These are phyloP conservation scores for Podospora conica DNA, from an alignment of 495 filamentous ascomycete species.

Conservation along the genomic window DNA sequence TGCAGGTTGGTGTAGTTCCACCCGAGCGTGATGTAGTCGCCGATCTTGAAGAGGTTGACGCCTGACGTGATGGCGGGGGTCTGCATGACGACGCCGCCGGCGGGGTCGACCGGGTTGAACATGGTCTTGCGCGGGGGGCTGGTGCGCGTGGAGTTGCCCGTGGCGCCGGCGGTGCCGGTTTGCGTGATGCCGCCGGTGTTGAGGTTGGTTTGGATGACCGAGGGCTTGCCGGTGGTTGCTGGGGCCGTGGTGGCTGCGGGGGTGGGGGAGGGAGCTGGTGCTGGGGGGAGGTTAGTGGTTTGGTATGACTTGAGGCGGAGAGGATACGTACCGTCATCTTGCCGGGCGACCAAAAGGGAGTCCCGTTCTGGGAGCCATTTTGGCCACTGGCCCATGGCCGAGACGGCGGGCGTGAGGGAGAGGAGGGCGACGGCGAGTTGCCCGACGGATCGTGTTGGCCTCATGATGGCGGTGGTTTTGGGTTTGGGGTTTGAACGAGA, in stretches of 20 bases:
- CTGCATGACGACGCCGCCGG: conserved; percentile 77
- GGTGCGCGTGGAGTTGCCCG: conserved; percentile 20
- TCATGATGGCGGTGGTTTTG: conserved; percentile 19
- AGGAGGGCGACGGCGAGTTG: conserved; percentile 32
- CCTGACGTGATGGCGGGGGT: conserved; percentile 56
- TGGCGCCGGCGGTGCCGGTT: conserved; percentile 21
- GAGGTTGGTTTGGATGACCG: background rate
- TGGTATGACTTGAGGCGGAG: conserved; percentile 15
- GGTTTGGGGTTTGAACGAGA: background rate
- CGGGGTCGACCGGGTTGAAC: conserved; percentile 54
- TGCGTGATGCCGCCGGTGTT: background rate
- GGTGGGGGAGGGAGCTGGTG: conserved; percentile 14
- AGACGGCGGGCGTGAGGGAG: conserved; percentile 27
- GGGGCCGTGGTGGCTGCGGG: background rate
- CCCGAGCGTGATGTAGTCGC: conserved; percentile 72
- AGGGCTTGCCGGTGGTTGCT: background rate
- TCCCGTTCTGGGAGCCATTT: conserved; percentile 34
- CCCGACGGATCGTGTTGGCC: conserved; percentile 18
- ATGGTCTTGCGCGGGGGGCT: conserved; percentile 36
- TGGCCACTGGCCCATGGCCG: conserved; percentile 31
- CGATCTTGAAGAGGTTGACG: conserved; percentile 80
- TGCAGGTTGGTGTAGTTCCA: conserved; percentile 95
- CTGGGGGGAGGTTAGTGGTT: conserved; percentile 10
- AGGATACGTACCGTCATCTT: conserved; percentile 23
- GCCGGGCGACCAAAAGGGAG: conserved; percentile 30